phyloP scores from a whole-genome alignment of 331 rosid species.

The Quercus tomentella region DNA sequence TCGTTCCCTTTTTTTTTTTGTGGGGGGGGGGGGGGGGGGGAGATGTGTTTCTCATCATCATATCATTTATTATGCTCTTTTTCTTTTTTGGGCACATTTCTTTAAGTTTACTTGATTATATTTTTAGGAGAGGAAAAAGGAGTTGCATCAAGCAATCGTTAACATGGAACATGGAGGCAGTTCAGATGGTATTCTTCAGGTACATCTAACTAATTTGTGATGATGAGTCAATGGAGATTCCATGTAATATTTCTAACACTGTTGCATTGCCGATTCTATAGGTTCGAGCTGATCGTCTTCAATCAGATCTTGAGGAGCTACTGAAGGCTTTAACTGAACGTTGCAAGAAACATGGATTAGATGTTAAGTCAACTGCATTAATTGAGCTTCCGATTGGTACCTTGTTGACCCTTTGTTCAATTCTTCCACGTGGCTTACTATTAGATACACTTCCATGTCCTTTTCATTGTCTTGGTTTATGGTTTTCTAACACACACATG shows the following conservation, averaged over 20 bases:
- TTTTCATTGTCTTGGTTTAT: constrained; percentile 2
- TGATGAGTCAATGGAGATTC: constrained; percentile 9
- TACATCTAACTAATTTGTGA: constrained; percentile 20
- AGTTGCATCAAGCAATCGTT: constrained; percentile 87
- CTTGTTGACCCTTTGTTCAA: constrained; percentile 10
- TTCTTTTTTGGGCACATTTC: too few species aligned
- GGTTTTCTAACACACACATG: constrained; percentile 9
- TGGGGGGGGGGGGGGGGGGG: too few species aligned
- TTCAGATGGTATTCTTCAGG: constrained; percentile 99
- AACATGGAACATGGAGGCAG: constrained; percentile 97
- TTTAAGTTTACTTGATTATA: constrained; percentile 16
- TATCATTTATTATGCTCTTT: too few species aligned
- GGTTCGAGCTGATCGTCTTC: constrained; percentile 96
- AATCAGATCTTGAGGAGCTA: constrained; percentile 83
- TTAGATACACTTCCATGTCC: background rate
- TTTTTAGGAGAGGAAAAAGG: constrained; percentile 74
- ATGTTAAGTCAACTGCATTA: constrained; percentile 64
- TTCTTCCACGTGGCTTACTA: constrained; percentile 4
- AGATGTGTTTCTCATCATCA: too few species aligned
- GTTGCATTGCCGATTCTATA: constrained; percentile 35
- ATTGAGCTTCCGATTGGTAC: constrained; percentile 84
- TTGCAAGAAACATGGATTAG: constrained; percentile 82
- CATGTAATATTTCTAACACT: constrained; percentile 18
- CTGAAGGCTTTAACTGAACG: constrained; percentile 70
- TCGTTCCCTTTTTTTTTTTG: too few species aligned